Percentiles rank a stretch among this genome's conserved stretches.
Conservation (phyloP, 495 filamentous ascomycete species). For the Podospora appendiculata region DNA sequence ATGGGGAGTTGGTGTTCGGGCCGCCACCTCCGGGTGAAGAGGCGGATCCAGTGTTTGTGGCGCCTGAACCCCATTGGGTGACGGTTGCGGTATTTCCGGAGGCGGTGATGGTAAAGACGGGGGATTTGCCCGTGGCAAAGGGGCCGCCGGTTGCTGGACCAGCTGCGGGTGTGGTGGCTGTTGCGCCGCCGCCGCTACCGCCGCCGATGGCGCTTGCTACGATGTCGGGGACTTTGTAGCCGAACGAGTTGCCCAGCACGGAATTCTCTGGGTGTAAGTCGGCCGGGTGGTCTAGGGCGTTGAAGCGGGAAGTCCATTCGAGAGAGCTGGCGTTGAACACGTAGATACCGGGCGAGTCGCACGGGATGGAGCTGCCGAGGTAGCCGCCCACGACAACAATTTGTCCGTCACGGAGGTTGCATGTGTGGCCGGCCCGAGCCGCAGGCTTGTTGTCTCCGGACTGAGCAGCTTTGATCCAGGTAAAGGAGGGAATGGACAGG, state of each 20-base stretch:
- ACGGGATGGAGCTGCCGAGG: constrained; percentile 49
- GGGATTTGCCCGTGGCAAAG: constrained; percentile 55
- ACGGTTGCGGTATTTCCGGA: constrained; percentile 51
- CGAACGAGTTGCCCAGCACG: constrained; percentile 49
- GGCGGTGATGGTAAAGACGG: constrained; percentile 57
- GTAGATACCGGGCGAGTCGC: constrained; percentile 63
- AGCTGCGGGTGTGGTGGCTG: constrained; percentile 55
- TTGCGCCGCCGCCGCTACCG: constrained; percentile 51
- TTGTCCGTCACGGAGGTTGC: constrained; percentile 60
- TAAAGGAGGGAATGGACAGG: constrained; percentile 64
- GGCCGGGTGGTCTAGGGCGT: constrained; percentile 28
- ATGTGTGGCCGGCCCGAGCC: constrained; percentile 62
- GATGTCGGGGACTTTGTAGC: constrained; percentile 54
- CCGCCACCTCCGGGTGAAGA: neutral
- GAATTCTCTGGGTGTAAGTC: constrained; percentile 31
- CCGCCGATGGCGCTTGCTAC: constrained; percentile 61
- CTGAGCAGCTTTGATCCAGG: constrained; percentile 59
- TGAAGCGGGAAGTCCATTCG: constrained; percentile 54
- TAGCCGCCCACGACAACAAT: constrained; percentile 69
- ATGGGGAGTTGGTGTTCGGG: neutral
- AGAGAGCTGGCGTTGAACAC: constrained; percentile 57
- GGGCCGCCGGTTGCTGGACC: constrained; percentile 57
- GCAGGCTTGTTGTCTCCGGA: constrained; percentile 44
- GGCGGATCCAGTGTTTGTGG: constrained; percentile 22
- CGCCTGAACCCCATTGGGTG: constrained; percentile 23